Percentiles rank a stretch among this genome's conserved stretches.
phyloP scores from a whole-genome alignment of 306 rosid species.

The Quercus agrifolia region DNA sequence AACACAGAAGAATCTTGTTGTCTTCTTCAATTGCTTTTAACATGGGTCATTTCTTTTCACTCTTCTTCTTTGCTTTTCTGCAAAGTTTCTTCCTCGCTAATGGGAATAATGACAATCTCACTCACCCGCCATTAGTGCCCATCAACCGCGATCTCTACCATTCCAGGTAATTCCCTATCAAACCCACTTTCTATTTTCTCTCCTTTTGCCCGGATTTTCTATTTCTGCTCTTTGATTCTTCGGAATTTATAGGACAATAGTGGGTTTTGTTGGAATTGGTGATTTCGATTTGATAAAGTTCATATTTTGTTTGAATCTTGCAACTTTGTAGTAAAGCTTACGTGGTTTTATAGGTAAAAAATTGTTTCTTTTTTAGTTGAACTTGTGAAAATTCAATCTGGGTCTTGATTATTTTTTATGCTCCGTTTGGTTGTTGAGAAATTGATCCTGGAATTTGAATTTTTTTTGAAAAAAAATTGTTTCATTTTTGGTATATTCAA shows the following conservation, averaged over 20 bases:
- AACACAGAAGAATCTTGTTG: not conserved
- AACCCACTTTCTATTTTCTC: not conserved
- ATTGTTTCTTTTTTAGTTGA: not conserved
- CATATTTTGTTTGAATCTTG: conserved; percentile 1
- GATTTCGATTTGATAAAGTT: not conserved
- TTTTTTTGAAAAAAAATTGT: not conserved
- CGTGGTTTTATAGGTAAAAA: not conserved
- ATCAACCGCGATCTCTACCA: conserved; percentile 88
- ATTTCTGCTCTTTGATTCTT: not conserved
- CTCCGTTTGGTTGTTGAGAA: not conserved
- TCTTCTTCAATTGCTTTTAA: conserved; percentile 8
- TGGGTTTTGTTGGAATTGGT: not conserved
- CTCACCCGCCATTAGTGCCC: conserved; percentile 27
- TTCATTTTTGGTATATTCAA: not conserved
- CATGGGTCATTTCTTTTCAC: conserved; percentile 57
- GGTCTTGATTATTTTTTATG: not conserved
- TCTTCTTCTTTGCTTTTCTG: conserved; percentile 38
- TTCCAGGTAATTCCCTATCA: conserved; percentile 53
- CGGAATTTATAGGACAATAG: not conserved
- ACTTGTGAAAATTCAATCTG: not conserved
- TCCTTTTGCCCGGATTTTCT: not conserved
- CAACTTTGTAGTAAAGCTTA: not conserved
- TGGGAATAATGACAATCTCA: conserved; percentile 37
- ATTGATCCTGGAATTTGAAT: not conserved
- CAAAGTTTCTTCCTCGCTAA: conserved; percentile 37